Conservation (phyloP, 768 basidiomycete species). For the Russula sp. region DNA sequence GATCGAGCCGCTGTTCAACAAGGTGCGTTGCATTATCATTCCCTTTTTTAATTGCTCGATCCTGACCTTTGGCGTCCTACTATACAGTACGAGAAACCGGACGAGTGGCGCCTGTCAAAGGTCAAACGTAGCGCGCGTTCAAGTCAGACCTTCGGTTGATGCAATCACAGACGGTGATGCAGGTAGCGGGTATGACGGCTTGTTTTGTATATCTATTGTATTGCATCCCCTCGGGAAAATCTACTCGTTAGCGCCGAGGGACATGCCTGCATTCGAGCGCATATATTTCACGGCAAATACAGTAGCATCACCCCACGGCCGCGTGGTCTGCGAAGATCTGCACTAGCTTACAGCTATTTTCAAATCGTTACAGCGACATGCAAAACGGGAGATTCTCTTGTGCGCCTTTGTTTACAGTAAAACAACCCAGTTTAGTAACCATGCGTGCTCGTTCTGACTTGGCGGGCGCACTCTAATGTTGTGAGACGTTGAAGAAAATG, state of each 20-base stretch:
- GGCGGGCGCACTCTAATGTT: too few species aligned
- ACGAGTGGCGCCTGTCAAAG: conserved; percentile 92
- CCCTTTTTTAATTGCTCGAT: not conserved
- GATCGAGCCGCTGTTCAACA: conserved; percentile 94
- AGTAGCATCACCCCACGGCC: not conserved
- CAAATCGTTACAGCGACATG: too few species aligned
- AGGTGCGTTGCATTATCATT: conserved; percentile 34
- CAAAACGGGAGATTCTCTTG: too few species aligned
- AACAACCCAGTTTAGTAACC: too few species aligned
- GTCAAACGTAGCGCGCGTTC: conserved; percentile 88
- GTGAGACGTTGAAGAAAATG: too few species aligned
- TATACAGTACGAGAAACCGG: conserved; percentile 73
- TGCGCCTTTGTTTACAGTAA: too few species aligned
- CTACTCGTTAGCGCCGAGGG: not conserved
- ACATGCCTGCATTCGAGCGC: not conserved
- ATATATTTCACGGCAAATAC: not conserved
- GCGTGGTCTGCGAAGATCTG: not conserved
- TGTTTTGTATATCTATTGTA: not conserved
- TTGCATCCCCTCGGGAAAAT: not conserved
- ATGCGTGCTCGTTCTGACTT: too few species aligned
- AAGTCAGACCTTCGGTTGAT: conserved; percentile 88
- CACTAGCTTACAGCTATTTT: not conserved
- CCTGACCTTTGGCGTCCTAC: conserved; percentile 6
- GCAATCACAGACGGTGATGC: not conserved
- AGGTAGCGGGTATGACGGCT: not conserved